These are phyloP conservation scores for Picea abies DNA, from an alignment of 83 land plant genomes.

Conservation along the genomic window DNA sequence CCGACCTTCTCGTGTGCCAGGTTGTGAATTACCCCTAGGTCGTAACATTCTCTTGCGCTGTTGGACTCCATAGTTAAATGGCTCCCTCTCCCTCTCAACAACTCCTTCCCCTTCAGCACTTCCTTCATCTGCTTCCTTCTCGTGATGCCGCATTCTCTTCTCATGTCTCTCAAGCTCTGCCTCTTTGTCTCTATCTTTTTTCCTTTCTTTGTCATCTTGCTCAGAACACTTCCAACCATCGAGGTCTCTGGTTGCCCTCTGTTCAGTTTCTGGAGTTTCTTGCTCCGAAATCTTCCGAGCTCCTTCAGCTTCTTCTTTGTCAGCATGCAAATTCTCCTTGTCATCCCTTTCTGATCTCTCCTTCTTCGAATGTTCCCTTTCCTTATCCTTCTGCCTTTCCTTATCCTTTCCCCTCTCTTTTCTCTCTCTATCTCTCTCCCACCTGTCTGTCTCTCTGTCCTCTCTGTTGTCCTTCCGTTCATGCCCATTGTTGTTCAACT, in stretches of 20 bases:
- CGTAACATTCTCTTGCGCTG: conserved; percentile 83
- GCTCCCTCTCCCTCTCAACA: conserved; percentile 51
- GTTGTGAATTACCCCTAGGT: conserved; percentile 59
- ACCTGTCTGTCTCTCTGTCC: conserved; percentile 51
- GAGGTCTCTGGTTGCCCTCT: conserved; percentile 36
- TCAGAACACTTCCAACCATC: conserved; percentile 52
- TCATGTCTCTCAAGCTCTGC: conserved; percentile 51
- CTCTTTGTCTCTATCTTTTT: conserved; percentile 61
- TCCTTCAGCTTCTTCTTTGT: conserved; percentile 43
- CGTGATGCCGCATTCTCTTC: conserved; percentile 44
- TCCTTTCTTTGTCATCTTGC: conserved; percentile 54
- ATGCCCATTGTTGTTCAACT: conserved; percentile 17
- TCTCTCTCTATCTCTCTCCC: conserved; percentile 56
- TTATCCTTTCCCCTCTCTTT: conserved; percentile 52
- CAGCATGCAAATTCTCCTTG: conserved; percentile 35
- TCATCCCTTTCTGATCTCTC: conserved; percentile 47
- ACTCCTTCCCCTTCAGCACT: conserved; percentile 50
- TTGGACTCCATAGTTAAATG: conserved; percentile 51
- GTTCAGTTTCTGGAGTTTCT: conserved; percentile 38
- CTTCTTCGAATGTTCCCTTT: conserved; percentile 25
- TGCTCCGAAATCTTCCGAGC: conserved; percentile 32
- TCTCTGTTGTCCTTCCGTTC: conserved; percentile 44
- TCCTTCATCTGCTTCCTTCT: conserved; percentile 60
- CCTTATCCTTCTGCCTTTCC: conserved; percentile 57
- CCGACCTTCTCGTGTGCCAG: conserved; percentile 54